A percentile compares a stretch with the other conserved stretches of the same genome.
phyloP scores from a whole-genome alignment of 306 rosid species.

The Hippophae tibetana region DNA sequence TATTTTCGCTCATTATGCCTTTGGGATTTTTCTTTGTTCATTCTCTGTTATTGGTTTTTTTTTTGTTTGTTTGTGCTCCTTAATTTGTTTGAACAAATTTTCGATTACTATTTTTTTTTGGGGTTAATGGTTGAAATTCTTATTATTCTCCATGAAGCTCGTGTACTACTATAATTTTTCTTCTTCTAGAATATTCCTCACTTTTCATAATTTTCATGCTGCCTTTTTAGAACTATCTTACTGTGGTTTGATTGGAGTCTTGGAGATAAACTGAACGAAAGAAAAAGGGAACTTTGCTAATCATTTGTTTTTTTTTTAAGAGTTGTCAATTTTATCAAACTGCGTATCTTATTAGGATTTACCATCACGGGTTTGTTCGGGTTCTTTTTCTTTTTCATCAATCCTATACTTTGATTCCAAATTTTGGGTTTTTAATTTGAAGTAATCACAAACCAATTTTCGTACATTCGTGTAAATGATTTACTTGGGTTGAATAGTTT shows the following conservation, averaged over 20 bases:
- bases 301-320: not conserved
- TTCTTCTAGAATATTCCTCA: conserved; percentile 13
- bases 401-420: not conserved
- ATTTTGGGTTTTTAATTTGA: not conserved
- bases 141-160: not conserved
- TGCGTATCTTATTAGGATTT: too few relatives aligned
- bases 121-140: not conserved
- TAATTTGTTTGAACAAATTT: not conserved
- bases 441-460: too few relatives aligned
- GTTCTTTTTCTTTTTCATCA: not conserved
- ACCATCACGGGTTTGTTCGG: too few relatives aligned
- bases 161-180: not conserved
- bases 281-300: not conserved
- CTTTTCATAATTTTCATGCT: not conserved
- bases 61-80: not conserved
- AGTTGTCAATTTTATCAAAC: not conserved
- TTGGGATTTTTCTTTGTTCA: not conserved
- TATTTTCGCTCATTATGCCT: not conserved
- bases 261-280: not conserved
- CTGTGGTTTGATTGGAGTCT: not conserved
- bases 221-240: not conserved
- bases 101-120: not conserved
- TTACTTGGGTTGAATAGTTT: too few relatives aligned
- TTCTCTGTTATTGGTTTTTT: not conserved
- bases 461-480: too few relatives aligned